Conservation (phyloP, 192 early-diverging fungal species). For the Umbelopsis vinacea region DNA sequence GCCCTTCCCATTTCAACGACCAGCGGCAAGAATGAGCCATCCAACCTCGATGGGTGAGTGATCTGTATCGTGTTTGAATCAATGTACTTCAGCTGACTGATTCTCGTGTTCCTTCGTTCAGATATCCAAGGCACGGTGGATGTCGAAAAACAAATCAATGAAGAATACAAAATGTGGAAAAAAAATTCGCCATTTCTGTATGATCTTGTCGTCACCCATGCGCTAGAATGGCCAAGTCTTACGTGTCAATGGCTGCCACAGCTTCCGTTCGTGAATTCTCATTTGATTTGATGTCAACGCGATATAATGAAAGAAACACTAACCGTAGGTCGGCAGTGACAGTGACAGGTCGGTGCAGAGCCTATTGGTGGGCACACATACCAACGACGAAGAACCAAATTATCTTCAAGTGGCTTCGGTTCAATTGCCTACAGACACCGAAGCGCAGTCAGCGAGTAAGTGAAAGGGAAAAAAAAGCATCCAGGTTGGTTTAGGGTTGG, state of each 20-base stretch:
- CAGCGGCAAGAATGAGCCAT: background rate
- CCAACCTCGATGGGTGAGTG: conserved; percentile 6
- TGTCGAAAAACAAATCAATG: conserved; percentile 84
- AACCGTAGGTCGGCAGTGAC: conserved; percentile 52
- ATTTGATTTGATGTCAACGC: no score
- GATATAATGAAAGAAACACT: no score
- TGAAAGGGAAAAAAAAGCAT: background rate
- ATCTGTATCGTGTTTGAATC: background rate
- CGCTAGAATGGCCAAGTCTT: conserved; percentile 97
- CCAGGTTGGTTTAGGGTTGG: no score
- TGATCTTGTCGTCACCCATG: conserved; percentile 95
- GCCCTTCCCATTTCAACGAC: background rate
- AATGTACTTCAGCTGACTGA: background rate
- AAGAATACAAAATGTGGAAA: conserved; percentile 99
- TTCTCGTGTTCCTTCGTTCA: background rate
- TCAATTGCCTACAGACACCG: conserved; percentile 59
- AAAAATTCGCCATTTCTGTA: conserved; percentile 98
- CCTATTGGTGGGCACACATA: conserved; percentile 93
- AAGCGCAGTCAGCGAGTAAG: conserved; percentile 76
- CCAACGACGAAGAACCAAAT: conserved; percentile 93
- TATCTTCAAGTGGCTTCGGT: conserved; percentile 91
- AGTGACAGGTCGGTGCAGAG: conserved; percentile 89
- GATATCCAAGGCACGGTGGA: conserved; percentile 9
- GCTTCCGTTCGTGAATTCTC: no score
- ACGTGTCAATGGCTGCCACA: conserved; percentile 98